These are phyloP conservation scores for Fusarium sp. DNA, from an alignment of 2,329 filamentous ascomycete species.

Conservation along the genomic window DNA sequence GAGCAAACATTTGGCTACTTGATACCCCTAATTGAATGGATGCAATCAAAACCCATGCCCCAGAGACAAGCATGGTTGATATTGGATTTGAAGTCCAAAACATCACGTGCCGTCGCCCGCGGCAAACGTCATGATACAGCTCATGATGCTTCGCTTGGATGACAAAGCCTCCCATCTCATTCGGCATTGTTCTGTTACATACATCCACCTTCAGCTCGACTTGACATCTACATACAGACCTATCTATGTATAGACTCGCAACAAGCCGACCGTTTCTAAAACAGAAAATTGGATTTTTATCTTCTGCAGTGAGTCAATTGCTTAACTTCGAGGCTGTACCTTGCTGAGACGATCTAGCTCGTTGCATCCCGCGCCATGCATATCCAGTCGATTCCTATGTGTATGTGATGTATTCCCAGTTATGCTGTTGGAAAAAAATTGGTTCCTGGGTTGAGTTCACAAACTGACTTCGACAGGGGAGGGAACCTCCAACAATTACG, in stretches of 20 bases:
- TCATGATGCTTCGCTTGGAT: conserved; percentile 37
- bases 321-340: neutral
- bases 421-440: neutral
- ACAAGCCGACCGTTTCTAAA: conserved; percentile 50
- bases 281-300: conserved; percentile 45
- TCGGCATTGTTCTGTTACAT: conserved; percentile 23
- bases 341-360: conserved; percentile 18
- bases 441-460: neutral
- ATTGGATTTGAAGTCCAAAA: neutral
- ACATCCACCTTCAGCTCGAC: conserved; percentile 5
- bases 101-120: conserved; percentile 42
- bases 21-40: conserved; percentile 27
- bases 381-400: conserved; percentile 90
- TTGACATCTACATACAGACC: conserved; percentile 4
- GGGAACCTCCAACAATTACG: conserved; percentile 84
- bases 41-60: neutral
- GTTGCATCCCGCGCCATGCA: conserved; percentile 68
- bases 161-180: conserved; percentile 42
- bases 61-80: neutral
- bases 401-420: conserved; percentile 61
- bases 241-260: conserved; percentile 57
- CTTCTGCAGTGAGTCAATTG: conserved; percentile 35
- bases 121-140: conserved; percentile 38
- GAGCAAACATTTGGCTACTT: neutral
- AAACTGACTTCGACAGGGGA: conserved; percentile 66